Evolutionary conservation across 2,329 filamentous ascomycete species (phyloP).

Genomic region (Hortaea sp.): DNA sequence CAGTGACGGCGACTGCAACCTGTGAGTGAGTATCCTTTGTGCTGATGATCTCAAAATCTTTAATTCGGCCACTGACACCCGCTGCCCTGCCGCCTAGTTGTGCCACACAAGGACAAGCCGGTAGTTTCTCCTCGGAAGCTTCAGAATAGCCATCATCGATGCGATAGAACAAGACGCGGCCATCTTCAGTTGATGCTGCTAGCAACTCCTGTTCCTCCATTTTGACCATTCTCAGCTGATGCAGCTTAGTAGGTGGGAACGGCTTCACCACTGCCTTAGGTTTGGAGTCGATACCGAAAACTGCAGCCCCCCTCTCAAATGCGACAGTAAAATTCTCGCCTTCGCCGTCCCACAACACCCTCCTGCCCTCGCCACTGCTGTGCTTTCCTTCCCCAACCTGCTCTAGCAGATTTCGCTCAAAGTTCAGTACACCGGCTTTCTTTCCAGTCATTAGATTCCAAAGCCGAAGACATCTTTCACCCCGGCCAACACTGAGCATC

Average conservation of each 20-base stretch:
- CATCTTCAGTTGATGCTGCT: constrained; percentile 81
- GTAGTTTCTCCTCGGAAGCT: constrained; percentile 20
- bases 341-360: constrained; percentile 67
- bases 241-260: constrained; percentile 64
- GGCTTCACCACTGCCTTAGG: constrained; percentile 66
- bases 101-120: constrained; percentile 46
- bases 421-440: constrained; percentile 87
- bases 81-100: constrained; percentile 60
- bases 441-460: constrained; percentile 97
- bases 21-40: constrained; percentile 26
- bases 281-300: constrained; percentile 82
- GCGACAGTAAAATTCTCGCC: constrained; percentile 79
- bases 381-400: constrained; percentile 68
- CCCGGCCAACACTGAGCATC: constrained; percentile 85
- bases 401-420: constrained; percentile 60
- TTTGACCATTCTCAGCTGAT: constrained; percentile 65
- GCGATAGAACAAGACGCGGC: constrained; percentile 72
- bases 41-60: constrained; percentile 68
- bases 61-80: constrained; percentile 64
- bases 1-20: constrained; percentile 55
- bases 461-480: constrained; percentile 81
- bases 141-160: constrained; percentile 38
- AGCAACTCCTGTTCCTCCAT: constrained; percentile 38
- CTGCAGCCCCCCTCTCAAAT: constrained; percentile 74
- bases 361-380: constrained; percentile 70